Evolutionary conservation across 2,329 filamentous ascomycete genomes (phyloP).

Genomic region (Graphilbum fragrans): DNA sequence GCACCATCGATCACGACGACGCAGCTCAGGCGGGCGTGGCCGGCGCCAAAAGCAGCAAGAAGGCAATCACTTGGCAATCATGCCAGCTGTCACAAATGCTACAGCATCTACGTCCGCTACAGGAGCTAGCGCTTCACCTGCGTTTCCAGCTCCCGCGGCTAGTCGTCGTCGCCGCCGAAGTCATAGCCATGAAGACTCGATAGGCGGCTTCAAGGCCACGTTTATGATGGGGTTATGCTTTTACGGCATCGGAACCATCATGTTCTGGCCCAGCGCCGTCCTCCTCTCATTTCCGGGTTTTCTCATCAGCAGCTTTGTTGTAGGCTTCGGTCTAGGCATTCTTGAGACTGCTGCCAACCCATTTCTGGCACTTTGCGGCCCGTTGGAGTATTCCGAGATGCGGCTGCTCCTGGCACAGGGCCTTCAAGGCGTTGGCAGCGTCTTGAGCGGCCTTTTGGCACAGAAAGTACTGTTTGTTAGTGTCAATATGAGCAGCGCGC

Average conservation of each 20-base stretch:
- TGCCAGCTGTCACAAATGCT: too few relatives aligned
- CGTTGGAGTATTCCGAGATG: constrained; percentile 59
- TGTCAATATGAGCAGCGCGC: constrained; percentile 24
- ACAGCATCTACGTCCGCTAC: too few relatives aligned
- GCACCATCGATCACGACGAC: constrained; percentile 31
- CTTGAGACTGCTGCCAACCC: constrained; percentile 75
- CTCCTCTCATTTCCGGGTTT: constrained; percentile 67
- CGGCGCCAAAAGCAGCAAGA: neutral
- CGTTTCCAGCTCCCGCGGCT: too few relatives aligned
- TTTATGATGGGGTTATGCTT: constrained; percentile 68
- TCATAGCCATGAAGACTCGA: constrained; percentile 24
- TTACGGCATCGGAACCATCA: constrained; percentile 66
- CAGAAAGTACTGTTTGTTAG: constrained; percentile 61
- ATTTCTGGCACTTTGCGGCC: constrained; percentile 60
- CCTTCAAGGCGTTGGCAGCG: constrained; percentile 62
- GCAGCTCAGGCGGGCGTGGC: constrained; percentile 15
- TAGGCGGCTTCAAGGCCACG: constrained; percentile 64
- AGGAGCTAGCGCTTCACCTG: too few relatives aligned
- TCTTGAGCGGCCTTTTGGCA: constrained; percentile 61
- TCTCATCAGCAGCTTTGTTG: constrained; percentile 60
- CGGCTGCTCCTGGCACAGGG: constrained; percentile 65
- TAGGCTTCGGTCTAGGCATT: constrained; percentile 64
- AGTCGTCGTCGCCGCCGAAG: neutral
- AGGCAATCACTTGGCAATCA: too few relatives aligned
- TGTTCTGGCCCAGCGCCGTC: constrained; percentile 75